Base-by-base conservation (phyloP, 305 asterid genomes). In the Fraxinus ornus region DNA sequence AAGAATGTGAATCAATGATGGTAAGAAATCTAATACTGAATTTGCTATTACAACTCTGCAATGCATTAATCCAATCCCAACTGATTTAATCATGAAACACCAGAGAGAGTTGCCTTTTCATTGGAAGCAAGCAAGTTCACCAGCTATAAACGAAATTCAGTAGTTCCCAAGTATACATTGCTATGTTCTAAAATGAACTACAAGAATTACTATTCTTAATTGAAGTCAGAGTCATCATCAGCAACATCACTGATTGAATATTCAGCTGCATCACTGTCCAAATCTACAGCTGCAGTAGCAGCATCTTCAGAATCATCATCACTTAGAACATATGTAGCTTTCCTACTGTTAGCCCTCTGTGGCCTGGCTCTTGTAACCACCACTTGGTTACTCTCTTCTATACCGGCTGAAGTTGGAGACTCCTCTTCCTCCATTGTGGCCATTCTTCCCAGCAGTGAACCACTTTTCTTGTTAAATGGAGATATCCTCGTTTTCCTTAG, bases 401-500 rank as follows among this genome's bases (percentile, higher is more conserved):
- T 80, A 79, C 88, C 86, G 4, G 89, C 93, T 26, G 88, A 70
- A 76, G 86, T 80, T 17, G 86, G 85, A 66, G 79, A 39, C 36
- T 83, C 90, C 5, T 83, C 89, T 13, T 83, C 85, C 22, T 84
- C 91, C 13, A 84, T 19, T 3, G 6, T 81, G 39, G 84, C 78
- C 4, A 87, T 73, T 79, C 86, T 89, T 79, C 94, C 96, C 41
- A 92, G 76, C 78, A 93, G 33, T 47, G 99, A 91, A 75, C 98
- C 91, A 83, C 97, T 95, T 82, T 95, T 94, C 93, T 95, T 32
- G 35, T 95, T 94, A 84, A 93, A 95, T 2, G 98, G 98, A 2
- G 99, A 95, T 9, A 86, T 91, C 78, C 99, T 91, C 96, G 90
- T 92, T 83, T 89, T 90, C 89, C 97, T 93, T 79, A 93, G 96